Percentiles rank a stretch among this genome's conserved stretches.
Evolutionary conservation across 176 grass and related monocot genomes (phyloP).

Genomic region (Chrysopogon serrulatus): DNA sequence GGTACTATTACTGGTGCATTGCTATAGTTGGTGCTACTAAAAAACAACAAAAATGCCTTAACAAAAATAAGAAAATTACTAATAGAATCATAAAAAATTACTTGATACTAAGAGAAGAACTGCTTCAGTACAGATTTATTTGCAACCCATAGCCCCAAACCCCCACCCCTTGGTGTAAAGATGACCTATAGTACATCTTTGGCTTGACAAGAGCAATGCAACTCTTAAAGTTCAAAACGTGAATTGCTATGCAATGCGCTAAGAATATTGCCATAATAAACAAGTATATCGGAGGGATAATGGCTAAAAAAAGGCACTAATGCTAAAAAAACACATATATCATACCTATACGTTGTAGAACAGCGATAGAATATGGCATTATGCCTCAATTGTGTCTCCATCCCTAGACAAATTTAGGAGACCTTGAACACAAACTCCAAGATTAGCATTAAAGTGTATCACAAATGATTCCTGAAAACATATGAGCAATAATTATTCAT

Average conservation of each 20-base stretch:
- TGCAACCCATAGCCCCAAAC: too few relatives aligned
- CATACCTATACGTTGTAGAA: slow-evolving; percentile 97
- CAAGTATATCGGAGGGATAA: slow-evolving; percentile 1
- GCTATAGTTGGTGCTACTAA: too few relatives aligned
- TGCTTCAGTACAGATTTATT: too few relatives aligned
- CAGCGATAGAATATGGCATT: slow-evolving; percentile 89
- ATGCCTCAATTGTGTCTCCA: slow-evolving; percentile 86
- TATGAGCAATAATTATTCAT: neutral
- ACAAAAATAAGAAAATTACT: too few relatives aligned
- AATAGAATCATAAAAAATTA: too few relatives aligned
- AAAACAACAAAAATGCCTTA: too few relatives aligned
- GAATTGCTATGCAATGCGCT: neutral
- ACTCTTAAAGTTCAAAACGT: neutral
- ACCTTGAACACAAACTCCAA: slow-evolving; percentile 95
- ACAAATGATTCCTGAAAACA: slow-evolving; percentile 76
- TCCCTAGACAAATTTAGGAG: slow-evolving; percentile 90
- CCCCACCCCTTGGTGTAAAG: neutral
- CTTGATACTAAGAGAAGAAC: too few relatives aligned
- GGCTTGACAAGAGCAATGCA: neutral
- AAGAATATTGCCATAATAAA: slow-evolving; percentile 11
- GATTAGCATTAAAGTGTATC: slow-evolving; percentile 97
- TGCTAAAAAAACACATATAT: slow-evolving; percentile 11
- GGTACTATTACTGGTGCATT: too few relatives aligned
- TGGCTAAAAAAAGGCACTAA: neutral
- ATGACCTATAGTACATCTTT: neutral